Percentiles rank a stretch among this genome's conserved stretches.
phyloP scores from a whole-genome alignment of 305 asterid genomes.

The Plantago coronopus region DNA sequence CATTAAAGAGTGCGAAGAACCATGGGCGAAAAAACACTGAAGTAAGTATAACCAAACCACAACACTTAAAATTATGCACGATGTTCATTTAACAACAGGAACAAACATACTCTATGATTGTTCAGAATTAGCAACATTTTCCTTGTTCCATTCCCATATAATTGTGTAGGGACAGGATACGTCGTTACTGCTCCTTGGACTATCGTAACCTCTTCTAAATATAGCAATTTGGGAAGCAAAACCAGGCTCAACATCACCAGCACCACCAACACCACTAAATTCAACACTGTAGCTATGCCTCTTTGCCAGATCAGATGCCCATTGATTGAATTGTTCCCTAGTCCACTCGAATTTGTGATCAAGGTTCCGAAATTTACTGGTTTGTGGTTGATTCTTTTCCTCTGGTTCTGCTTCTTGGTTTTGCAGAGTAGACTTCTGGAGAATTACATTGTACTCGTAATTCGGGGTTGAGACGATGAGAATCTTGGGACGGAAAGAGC shows the following conservation, averaged over 20 bases:
- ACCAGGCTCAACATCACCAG: slow-evolving; percentile 68
- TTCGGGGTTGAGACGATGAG: slow-evolving; percentile 90
- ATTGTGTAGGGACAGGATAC: slow-evolving; percentile 28
- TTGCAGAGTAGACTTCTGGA: slow-evolving; percentile 58
- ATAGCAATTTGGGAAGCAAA: slow-evolving; percentile 91
- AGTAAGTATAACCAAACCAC: no score
- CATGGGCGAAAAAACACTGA: no score
- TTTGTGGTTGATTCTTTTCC: slow-evolving; percentile 46
- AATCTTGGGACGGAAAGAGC: slow-evolving; percentile 62
- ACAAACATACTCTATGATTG: no score
- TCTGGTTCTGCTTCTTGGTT: slow-evolving; percentile 65
- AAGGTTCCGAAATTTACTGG: slow-evolving; percentile 74
- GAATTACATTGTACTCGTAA: slow-evolving; percentile 83
- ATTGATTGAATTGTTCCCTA: slow-evolving; percentile 59
- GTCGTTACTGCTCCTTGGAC: slow-evolving; percentile 23
- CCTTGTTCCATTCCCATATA: slow-evolving; percentile 76
- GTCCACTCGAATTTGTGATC: slow-evolving; percentile 99
- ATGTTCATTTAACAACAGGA: no score
- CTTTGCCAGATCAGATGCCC: slow-evolving; percentile 72
- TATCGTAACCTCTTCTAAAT: slow-evolving; percentile 49
- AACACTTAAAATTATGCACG: no score
- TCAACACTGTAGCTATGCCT: slow-evolving; percentile 58
- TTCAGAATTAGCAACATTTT: neutral
- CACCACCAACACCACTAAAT: slow-evolving; percentile 88
- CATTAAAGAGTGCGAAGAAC: no score